Base-by-base conservation (phyloP, 768 basidiomycete species). In the Tricholoma saponaceum region DNA sequence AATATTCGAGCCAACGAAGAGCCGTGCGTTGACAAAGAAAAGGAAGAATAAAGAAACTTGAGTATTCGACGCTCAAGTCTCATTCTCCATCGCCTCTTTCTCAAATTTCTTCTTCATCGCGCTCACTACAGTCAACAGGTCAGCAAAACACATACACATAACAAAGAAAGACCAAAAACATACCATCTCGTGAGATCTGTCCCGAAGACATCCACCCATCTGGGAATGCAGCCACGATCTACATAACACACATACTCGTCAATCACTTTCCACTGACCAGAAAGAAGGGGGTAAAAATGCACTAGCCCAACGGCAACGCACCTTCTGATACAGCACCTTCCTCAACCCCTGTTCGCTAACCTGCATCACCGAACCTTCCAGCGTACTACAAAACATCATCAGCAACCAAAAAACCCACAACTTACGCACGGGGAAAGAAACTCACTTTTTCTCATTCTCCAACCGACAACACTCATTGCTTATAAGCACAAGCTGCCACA, bases 121-220 rank as follows among this genome's bases (percentile, higher is more conserved):
- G 66, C 89, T 90, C 81, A 92, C 89, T 90, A 51, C 5, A 2
- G 14, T n/a, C 37, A 50, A 22, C n/a, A n/a, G n/a, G 63, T 9
- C 43, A 49, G 52, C 3, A 13, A n/a, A 13, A 14, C 52, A 37
- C 41, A 49, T n/a, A 35, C 39, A 26, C 8, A 18, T 9, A 4
- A 58, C 28, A 4, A n/a, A 46, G 26, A 56, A n/a, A 49, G 55
- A 3, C 18, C 3, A 20, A 22, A 22, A 20, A 43, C 62, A 33
- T 52, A 92, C 90, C 89, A 78, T 94, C 92, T 65, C 92, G 80
- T 32, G 90, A 92, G 58, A 94, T 90, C 69, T 91, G 89, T 3
- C 90, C 89, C 2, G 89, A 90, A 26, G 86, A 84, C 75, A 93
- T 84, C 92, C 92, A 94, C 12, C 89, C 89, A 0, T 85, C 77